These are phyloP conservation scores for Aspergillus unguis DNA, from an alignment of 2,329 filamentous ascomycete genomes.

Conservation along the genomic window DNA sequence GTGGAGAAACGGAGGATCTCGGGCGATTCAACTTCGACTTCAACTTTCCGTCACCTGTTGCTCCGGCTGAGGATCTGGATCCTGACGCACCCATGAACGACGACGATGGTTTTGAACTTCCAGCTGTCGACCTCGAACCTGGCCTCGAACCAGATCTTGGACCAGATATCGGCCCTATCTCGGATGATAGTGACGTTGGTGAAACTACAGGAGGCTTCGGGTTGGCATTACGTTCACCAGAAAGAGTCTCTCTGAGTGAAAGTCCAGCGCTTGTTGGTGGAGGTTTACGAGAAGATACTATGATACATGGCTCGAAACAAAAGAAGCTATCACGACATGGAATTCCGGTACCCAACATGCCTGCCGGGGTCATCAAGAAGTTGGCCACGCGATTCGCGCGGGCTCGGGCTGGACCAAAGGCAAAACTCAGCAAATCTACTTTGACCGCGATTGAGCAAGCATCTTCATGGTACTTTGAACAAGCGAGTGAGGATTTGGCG, in stretches of 20 bases:
- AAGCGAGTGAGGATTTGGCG: conserved; percentile 73
- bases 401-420: conserved; percentile 61
- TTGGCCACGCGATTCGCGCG: conserved; percentile 64
- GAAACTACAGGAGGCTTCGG: conserved; percentile 29
- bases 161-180: conserved; percentile 23
- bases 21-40: conserved; percentile 42
- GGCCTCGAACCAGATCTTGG: conserved; percentile 12
- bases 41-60: conserved; percentile 38
- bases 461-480: conserved; percentile 89
- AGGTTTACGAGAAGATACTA: conserved; percentile 32
- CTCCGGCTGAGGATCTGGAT: conserved; percentile 28
- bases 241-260: conserved; percentile 28
- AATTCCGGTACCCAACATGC: conserved; percentile 71
- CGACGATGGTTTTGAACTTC: conserved; percentile 35
- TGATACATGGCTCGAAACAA: conserved; percentile 41
- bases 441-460: conserved; percentile 73
- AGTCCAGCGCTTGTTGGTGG: conserved; percentile 34
- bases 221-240: conserved; percentile 30
- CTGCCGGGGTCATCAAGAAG: conserved; percentile 67
- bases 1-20: conserved; percentile 45
- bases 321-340: conserved; percentile 66
- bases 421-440: conserved; percentile 70
- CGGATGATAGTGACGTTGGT: conserved; percentile 25
- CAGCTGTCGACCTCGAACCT: conserved; percentile 26
- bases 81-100: conserved; percentile 31